Base-by-base conservation (phyloP, 2,329 filamentous ascomycete species). In the Diaporthe vexans region DNA sequence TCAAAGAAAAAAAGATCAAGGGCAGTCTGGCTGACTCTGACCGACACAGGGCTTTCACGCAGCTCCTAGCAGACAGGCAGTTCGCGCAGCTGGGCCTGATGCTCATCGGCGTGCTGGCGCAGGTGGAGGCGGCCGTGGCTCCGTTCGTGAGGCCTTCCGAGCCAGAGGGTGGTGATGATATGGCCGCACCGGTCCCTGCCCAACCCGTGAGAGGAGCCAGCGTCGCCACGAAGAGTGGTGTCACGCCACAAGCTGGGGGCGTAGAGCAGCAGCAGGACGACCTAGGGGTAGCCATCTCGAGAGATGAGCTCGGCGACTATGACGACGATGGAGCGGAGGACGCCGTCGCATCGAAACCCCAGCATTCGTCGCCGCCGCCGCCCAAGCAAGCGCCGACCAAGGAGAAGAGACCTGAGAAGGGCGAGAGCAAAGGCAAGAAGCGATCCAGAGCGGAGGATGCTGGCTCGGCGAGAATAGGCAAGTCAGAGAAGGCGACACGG, bases 31-130 rank as follows among this genome's bases (percentile, higher is more conserved):
- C 54, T 71, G 33, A 72, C 46, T 15, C 21, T 21, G 8, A 26
- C 26, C 21, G 46, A n/a, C n/a, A 7, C 19, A 91, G 89, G 7
- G 84, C 90, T 1, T 95, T 96, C 81, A 91, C 91, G 0, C 92
- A 92, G 76, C 84, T 96, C 56, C 85, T 92, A 4, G 91, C 92
- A 24, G 93, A 95, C 81, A 90, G 88, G 46, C 94, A 95, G 79
- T 94, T 94, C 81, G 90, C 94, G 3, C 86, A 91, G 5, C 86
- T 96, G 3, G 94, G 94, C 5, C 85, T 95, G 26, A 87, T 94
- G 76, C 86, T 96, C 13, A 81, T 95, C 59, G 91, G 89, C 26
- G 83, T 90, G 1, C 83, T 95, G 74, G 91, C 92, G 5, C 89
- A 90, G 76, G 82, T 93, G 29, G 83, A 88, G 75, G 83, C 83